Conservation (phyloP, 805 yeast genomes). For the Yamadazyma endophytica region DNA sequence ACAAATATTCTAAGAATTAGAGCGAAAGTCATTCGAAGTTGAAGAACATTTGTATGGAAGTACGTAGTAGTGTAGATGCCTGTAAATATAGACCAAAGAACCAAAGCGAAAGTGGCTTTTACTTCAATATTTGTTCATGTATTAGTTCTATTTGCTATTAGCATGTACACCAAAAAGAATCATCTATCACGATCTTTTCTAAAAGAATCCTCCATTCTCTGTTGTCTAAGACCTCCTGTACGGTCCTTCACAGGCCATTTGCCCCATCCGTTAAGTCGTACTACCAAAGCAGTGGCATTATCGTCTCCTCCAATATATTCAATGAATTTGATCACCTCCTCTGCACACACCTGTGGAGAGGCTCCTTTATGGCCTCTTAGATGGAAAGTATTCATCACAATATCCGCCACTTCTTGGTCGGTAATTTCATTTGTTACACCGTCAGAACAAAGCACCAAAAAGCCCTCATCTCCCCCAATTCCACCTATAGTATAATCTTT, state of each 20-base stretch:
- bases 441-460: slow-evolving; percentile 77
- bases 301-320: slow-evolving; percentile 90
- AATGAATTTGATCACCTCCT: slow-evolving; percentile 77
- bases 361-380: slow-evolving; percentile 66
- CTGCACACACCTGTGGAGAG: slow-evolving; percentile 81
- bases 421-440: slow-evolving; percentile 78
- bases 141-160: background rate
- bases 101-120: too few relatives aligned
- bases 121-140: too few relatives aligned
- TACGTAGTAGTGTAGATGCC: slow-evolving; percentile 2
- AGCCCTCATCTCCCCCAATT: slow-evolving; percentile 84
- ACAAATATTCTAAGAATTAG: slow-evolving; percentile 71
- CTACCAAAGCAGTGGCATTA: slow-evolving; percentile 87
- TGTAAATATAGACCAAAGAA: slow-evolving; percentile 5
- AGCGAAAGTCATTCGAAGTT: too few relatives aligned
- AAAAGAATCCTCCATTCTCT: slow-evolving; percentile 48
- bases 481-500: slow-evolving; percentile 31
- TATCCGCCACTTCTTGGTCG: slow-evolving; percentile 90
- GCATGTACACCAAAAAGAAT: background rate
- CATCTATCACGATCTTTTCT: slow-evolving; percentile 20
- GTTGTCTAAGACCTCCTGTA: slow-evolving; percentile 78
- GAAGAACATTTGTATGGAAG: too few relatives aligned
- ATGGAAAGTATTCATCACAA: slow-evolving; percentile 65
- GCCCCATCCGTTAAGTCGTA: slow-evolving; percentile 89
- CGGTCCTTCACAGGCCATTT: slow-evolving; percentile 82